A percentile compares a stretch with the other conserved stretches of the same genome.
Evolutionary conservation across 306 rosid species (phyloP).

Genomic region (Vigna radiata): DNA sequence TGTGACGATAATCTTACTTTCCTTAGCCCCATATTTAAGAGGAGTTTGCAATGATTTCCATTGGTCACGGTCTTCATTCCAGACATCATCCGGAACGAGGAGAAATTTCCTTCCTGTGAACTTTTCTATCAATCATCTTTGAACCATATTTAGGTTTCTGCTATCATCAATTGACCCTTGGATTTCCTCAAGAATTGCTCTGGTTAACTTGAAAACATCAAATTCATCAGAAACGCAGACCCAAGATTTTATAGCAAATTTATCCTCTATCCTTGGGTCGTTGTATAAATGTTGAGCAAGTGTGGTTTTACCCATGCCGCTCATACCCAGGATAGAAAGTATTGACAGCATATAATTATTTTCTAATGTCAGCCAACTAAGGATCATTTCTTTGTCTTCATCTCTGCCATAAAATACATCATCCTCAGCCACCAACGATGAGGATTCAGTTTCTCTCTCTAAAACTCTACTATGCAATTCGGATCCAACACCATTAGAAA

Average conservation of each 20-base stretch:
- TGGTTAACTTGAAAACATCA: too few relatives aligned
- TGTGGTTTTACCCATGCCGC: not conserved
- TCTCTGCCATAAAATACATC: not conserved
- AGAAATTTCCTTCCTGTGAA: conserved; percentile 14
- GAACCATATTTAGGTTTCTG: not conserved
- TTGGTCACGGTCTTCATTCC: not conserved
- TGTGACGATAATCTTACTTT: conserved; percentile 9
- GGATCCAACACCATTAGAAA: not conserved
- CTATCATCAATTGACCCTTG: too few relatives aligned
- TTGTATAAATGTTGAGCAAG: not conserved
- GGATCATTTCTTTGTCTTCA: too few relatives aligned
- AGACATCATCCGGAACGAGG: conserved; percentile 13
- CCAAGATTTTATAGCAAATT: not conserved
- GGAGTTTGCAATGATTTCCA: conserved; percentile 22
- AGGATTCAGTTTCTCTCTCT: not conserved
- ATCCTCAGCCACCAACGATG: not conserved
- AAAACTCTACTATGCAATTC: too few relatives aligned
- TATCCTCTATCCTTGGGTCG: not conserved
- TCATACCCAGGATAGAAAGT: not conserved
- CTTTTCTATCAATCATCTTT: not conserved
- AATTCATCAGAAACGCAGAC: not conserved
- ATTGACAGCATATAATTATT: not conserved
- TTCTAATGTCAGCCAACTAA: not conserved
- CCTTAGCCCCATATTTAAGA: not conserved
- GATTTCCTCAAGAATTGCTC: too few relatives aligned